Evolutionary conservation across 192 early-diverging fungal species (phyloP).

Genomic region (Coemansia erecta): DNA sequence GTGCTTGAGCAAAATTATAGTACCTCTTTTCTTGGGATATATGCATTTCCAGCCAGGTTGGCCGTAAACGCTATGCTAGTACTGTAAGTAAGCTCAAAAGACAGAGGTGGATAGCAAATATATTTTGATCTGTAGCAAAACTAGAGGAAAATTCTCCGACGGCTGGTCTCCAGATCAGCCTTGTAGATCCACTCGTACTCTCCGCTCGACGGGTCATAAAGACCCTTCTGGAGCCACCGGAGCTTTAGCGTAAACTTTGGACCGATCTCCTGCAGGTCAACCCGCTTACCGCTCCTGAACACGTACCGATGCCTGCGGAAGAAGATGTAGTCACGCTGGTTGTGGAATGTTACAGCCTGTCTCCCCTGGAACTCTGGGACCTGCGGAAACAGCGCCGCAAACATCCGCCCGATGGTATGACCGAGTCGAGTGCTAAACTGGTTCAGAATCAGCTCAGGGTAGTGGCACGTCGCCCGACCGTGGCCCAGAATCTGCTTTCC

Average conservation of each 20-base stretch:
- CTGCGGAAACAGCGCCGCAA: slow-evolving; percentile 95
- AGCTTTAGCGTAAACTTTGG: slow-evolving; percentile 94
- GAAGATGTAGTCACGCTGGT: slow-evolving; percentile 99
- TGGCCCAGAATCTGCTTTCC: slow-evolving; percentile 81
- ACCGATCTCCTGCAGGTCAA: slow-evolving; percentile 91
- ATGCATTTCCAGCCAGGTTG: no score
- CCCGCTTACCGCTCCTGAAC: slow-evolving; percentile 76
- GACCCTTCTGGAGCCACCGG: slow-evolving; percentile 92
- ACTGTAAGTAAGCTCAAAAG: no score
- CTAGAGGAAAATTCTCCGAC: slow-evolving; percentile 82
- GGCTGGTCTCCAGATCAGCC: slow-evolving; percentile 87
- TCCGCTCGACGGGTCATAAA: slow-evolving; percentile 83
- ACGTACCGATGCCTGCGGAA: slow-evolving; percentile 96
- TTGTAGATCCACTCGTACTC: slow-evolving; percentile 98
- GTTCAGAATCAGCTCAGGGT: slow-evolving; percentile 97
- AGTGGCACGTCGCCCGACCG: slow-evolving; percentile 72
- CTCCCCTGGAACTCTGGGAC: slow-evolving; percentile 94
- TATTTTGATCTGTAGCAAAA: no score
- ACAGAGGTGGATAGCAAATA: no score
- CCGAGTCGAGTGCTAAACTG: slow-evolving; percentile 96
- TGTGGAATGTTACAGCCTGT: slow-evolving; percentile 95
- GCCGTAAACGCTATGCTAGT: no score
- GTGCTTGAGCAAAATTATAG: no score
- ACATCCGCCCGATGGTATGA: slow-evolving; percentile 93
- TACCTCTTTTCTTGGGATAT: no score